A percentile compares a stretch with the other conserved stretches of the same genome.
Conservation (phyloP, 352 stramenopile genomes). For the Aphanomyces cochlioides region DNA sequence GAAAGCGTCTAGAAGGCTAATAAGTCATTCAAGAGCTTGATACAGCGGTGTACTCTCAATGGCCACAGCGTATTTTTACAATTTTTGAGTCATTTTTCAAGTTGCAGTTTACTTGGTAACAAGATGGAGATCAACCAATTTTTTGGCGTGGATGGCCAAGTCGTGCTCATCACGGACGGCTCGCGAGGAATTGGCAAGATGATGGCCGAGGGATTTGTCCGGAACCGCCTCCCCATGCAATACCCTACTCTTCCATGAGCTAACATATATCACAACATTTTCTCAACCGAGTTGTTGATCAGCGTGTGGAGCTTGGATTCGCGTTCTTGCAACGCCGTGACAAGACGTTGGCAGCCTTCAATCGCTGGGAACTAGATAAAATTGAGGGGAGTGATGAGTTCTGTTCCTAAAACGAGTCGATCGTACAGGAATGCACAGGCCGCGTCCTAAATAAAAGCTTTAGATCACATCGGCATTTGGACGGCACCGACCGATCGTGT, state of each 20-base stretch:
- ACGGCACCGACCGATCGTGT: constrained; percentile 95
- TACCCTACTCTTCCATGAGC: too few relatives aligned
- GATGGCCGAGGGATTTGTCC: too few relatives aligned
- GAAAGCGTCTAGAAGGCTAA: too few relatives aligned
- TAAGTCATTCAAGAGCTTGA: too few relatives aligned
- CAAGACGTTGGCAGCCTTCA: constrained; percentile 77
- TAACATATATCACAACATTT: too few relatives aligned
- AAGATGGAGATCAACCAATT: constrained; percentile 43
- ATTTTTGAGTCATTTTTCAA: too few relatives aligned
- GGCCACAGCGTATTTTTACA: too few relatives aligned
- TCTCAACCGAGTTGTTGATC: constrained; percentile 94
- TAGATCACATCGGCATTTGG: constrained; percentile 79
- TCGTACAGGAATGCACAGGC: constrained; percentile 56
- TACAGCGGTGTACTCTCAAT: too few relatives aligned
- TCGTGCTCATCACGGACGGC: constrained; percentile 91
- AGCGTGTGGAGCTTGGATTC: constrained; percentile 87
- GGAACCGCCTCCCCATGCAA: too few relatives aligned
- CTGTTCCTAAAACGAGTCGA: neutral
- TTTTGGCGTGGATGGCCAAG: constrained; percentile 63
- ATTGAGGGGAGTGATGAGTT: neutral
- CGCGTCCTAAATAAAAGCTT: constrained; percentile 32
- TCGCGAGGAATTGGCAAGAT: too few relatives aligned
- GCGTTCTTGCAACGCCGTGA: constrained; percentile 63
- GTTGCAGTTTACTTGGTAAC: neutral
- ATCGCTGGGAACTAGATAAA: constrained; percentile 48